Evolutionary conservation across 2,329 filamentous ascomycete genomes (phyloP).

Genomic region (Emmonsiellopsis sp.): DNA sequence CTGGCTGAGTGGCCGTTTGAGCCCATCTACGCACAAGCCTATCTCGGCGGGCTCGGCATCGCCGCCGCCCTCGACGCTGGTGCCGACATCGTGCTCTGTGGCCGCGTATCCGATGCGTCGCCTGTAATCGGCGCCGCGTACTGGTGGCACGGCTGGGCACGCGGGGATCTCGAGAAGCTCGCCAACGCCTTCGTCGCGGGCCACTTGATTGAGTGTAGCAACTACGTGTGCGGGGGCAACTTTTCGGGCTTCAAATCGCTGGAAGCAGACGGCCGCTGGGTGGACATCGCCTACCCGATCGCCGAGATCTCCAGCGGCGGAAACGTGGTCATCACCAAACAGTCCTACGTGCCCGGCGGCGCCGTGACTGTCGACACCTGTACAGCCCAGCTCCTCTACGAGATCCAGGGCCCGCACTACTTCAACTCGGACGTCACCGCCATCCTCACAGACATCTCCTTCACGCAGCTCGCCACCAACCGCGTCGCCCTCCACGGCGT

Average conservation of each 20-base stretch:
- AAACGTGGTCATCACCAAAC: conserved; percentile 35
- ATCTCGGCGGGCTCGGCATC: conserved; percentile 33
- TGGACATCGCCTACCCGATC: conserved; percentile 38
- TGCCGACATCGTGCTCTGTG: conserved; percentile 37
- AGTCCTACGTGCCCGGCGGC: conserved; percentile 30
- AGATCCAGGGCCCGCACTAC: conserved; percentile 48
- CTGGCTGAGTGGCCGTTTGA: conserved; percentile 30
- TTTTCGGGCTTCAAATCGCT: conserved; percentile 34
- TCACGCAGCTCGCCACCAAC: conserved; percentile 42
- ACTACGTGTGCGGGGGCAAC: conserved; percentile 36
- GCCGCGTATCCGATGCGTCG: conserved; percentile 36
- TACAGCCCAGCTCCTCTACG: conserved; percentile 44
- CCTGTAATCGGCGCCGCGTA: conserved; percentile 33
- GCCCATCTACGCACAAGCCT: conserved; percentile 21
- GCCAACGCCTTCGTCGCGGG: conserved; percentile 32
- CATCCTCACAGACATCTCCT: conserved; percentile 40
- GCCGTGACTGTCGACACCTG: conserved; percentile 41
- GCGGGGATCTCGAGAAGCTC: conserved; percentile 26
- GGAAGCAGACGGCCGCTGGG: conserved; percentile 29
- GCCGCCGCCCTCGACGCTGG: conserved; percentile 29
- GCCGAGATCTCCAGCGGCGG: conserved; percentile 35
- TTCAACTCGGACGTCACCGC: conserved; percentile 50
- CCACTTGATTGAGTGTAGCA: conserved; percentile 32
- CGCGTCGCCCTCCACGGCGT: conserved; percentile 42
- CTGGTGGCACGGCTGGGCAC: conserved; percentile 36